These are phyloP conservation scores for Globomyces pollinis-pini DNA, from an alignment of 192 early-diverging fungal genomes.

Conservation along the genomic window DNA sequence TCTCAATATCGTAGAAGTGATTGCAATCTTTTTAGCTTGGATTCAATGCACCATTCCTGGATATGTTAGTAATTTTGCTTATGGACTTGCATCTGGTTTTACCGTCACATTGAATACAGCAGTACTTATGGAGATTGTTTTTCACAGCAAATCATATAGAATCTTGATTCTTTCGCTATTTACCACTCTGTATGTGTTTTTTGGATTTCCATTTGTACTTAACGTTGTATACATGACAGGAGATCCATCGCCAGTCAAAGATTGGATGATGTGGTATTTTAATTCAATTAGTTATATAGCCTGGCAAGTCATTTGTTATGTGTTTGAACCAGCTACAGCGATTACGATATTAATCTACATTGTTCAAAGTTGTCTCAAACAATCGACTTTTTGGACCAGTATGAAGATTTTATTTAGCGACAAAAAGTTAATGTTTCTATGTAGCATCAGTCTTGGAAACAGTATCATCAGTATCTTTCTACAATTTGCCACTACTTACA, in stretches of 20 bases:
- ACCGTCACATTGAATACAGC: not conserved
- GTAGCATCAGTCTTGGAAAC: not conserved
- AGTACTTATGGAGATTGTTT: not conserved
- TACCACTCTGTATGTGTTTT: not conserved
- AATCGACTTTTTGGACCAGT: not conserved
- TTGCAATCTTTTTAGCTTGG: not conserved
- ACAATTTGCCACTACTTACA: not conserved
- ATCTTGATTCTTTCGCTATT: not conserved
- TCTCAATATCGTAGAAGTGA: not conserved
- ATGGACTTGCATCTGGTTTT: not conserved
- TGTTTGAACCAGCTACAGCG: not conserved
- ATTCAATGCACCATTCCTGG: not conserved
- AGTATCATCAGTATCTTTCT: not conserved
- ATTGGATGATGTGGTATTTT: not conserved
- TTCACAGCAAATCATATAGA: not conserved
- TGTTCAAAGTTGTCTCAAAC: not conserved
- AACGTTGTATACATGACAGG: not conserved
- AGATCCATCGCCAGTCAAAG: not conserved
- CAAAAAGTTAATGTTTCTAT: not conserved
- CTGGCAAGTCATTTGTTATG: conserved; percentile 1
- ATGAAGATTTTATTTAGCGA: not conserved
- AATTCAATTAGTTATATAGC: not conserved
- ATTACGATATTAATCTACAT: not conserved
- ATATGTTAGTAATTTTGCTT: not conserved
- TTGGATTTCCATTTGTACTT: not conserved